Evolutionary conservation across 164 flowering plant genomes (phyloP), one percentile per base, ranked within the genome.

Genomic region (Aristolochia fimbriata): DNA sequence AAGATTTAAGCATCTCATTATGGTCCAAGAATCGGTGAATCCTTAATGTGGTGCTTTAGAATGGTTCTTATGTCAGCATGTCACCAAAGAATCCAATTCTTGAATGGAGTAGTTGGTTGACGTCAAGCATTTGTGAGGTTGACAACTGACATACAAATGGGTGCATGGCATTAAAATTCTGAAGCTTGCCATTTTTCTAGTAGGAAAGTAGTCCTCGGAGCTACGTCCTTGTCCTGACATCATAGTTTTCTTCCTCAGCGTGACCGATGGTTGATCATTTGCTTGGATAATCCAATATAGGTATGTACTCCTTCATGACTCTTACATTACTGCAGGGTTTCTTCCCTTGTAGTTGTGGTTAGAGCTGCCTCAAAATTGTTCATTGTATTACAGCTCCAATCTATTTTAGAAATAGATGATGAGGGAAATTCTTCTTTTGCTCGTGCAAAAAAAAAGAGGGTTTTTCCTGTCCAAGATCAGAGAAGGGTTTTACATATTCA

Each of bases 141-240:
- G 51, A 23, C 54, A 53, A 33, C 58, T 57, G 53, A 62, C 57
- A 41, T 17, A 27, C 12, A 43, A 25, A 62, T 43, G 58, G 48
- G 50, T 41, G 43, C 24, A 16, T 37, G 65, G 58, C 57, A 52
- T 53, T 41, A 9, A 24, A n/a, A 31, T 51, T 37, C 64, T 61
- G 33, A 61, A 61, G 25, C 21, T 37, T 61, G 55, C 27, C 64
- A 31, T 61, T 61, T 61, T 61, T 61, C 47, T 56, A 51, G 15
- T 51, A 61, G 64, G 64, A 27, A 33, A 61, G 64, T 61, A 31
- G 62, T 37, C 23, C 51, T 52, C 47, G 64, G 57, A 61, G 64
- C 57, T 54, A 14, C 45, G 22, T n/a, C 25, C n/a, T 30, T 33
- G 57, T 60, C 62, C 16, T 60, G 54, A 55, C 55, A 49, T 20